Evolutionary conservation across 768 basidiomycete genomes (phyloP).

Genomic region (Termitomyces sp.): DNA sequence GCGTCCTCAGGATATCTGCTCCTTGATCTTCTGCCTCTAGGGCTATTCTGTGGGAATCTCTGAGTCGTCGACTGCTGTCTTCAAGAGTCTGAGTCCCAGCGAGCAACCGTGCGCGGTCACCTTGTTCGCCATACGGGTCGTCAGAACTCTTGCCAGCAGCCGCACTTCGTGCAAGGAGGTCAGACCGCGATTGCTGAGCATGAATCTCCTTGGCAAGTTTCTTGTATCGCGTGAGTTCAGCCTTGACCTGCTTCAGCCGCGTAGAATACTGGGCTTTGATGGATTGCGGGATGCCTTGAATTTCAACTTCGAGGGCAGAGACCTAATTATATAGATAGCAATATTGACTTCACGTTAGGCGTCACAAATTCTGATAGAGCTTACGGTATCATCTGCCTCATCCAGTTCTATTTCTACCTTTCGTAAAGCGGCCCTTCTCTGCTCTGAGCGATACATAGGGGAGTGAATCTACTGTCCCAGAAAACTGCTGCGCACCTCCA

Average conservation of each 20-base stretch:
- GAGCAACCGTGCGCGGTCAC: conserved; percentile 69
- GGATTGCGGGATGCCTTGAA: conserved; percentile 86
- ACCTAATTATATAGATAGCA: conserved; percentile 40
- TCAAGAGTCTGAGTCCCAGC: conserved; percentile 65
- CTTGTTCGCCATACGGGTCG: conserved; percentile 62
- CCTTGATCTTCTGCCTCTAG: conserved; percentile 90
- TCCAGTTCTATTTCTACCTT: conserved; percentile 87
- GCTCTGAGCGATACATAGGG: conserved; percentile 44
- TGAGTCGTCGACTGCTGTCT: conserved; percentile 69
- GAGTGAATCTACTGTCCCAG: not conserved
- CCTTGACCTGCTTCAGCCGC: conserved; percentile 64
- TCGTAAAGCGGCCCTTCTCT: conserved; percentile 72
- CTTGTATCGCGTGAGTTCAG: conserved; percentile 71
- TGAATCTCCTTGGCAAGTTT: conserved; percentile 72
- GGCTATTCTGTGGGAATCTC: conserved; percentile 82
- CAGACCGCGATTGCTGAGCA: conserved; percentile 41
- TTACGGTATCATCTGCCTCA: conserved; percentile 90
- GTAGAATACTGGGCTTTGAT: conserved; percentile 64
- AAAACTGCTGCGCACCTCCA: conserved; percentile 22
- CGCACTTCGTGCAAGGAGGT: conserved; percentile 39
- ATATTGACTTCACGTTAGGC: not conserved
- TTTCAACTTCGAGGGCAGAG: conserved; percentile 91
- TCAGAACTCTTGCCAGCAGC: conserved; percentile 37
- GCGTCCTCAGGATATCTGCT: conserved; percentile 76
- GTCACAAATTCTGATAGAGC: conserved; percentile 17